These are phyloP conservation scores for Porcisia deanei DNA, from an alignment of 208 protist species.

Conservation along the genomic window DNA sequence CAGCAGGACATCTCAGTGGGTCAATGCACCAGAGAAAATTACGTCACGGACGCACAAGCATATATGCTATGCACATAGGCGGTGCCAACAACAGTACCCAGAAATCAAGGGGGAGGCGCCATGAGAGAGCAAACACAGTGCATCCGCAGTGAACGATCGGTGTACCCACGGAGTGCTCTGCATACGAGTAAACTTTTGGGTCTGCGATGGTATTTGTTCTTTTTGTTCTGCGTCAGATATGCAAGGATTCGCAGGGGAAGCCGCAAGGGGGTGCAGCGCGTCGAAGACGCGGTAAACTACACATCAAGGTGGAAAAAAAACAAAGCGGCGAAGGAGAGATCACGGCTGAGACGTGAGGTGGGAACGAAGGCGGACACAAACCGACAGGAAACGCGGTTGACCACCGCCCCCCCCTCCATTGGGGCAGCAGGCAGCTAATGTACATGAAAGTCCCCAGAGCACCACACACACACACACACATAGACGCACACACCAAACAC, in stretches of 20 bases:
- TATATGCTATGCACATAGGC: neutral
- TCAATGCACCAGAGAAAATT: neutral
- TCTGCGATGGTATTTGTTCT: no score
- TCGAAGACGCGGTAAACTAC: neutral
- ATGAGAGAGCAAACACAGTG: neutral
- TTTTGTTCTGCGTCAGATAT: no score
- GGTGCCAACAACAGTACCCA: neutral
- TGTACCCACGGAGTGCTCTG: neutral
- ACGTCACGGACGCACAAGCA: neutral
- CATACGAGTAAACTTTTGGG: neutral
- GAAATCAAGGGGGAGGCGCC: no score
- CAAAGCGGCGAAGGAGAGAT: neutral
- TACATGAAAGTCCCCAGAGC: neutral
- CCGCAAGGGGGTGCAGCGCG: neutral
- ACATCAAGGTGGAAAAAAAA: conserved; percentile 4
- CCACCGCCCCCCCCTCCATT: neutral
- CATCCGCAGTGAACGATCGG: neutral
- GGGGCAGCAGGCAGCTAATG: neutral
- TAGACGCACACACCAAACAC: no score
- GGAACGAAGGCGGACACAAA: neutral
- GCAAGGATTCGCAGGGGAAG: no score
- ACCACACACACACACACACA: no score
- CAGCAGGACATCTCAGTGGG: neutral
- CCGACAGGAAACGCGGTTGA: neutral
- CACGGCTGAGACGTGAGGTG: neutral